Evolutionary conservation across 495 filamentous ascomycete genomes (phyloP), one percentile per base, ranked within the genome.

Genomic region (Hyphodiscus hymeniophilus): DNA sequence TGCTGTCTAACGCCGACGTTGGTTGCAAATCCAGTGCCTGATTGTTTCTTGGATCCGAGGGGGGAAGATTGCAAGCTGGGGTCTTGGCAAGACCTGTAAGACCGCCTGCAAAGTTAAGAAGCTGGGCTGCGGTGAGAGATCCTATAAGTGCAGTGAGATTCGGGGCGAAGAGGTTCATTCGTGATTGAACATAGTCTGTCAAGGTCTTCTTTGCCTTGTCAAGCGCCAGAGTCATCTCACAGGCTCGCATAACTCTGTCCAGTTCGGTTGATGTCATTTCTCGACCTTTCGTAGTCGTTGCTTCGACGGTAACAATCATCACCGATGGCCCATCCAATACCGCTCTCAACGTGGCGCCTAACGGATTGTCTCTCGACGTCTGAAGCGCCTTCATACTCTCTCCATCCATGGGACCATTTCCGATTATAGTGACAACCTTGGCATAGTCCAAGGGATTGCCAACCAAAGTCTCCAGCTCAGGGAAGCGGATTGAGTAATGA

Each of bases 251-350:
- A 20, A 95, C 82, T 22, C 74, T 69, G 44, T 84, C 74, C 12
- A 97, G 75, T 62, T 96, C 87, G 3, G 77, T 69, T 30, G 81
- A 73, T 7, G 74, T 77, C 71, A 98, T 76, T 47, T 84, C 74
- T 10, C 80, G 79, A 0, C 94, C 94, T 39, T 82, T 80, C 15
- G 87, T 91, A 3, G 85, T 91, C 16, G 87, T 92, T 42, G 90
- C 92, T 68, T 95, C 91, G 13, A 96, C 81, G n/a, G 88, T 88
- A 35, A 98, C 89, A 20, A 92, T 85, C 90, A 97, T 96, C 52
- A 96, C 65, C 0, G 87, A 84, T 3, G 91, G 89, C 0, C 87
- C 85, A 65, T 94, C 88, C 4, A 98, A 72, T 4, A 97, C 76
- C 0, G 76, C 73, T 53, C 84, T 84, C 33, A 98, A 74, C 0